A percentile compares a stretch with the other conserved stretches of the same genome.
phyloP scores from a whole-genome alignment of 2,329 filamentous ascomycete genomes.

The Fusarium robinianum region DNA sequence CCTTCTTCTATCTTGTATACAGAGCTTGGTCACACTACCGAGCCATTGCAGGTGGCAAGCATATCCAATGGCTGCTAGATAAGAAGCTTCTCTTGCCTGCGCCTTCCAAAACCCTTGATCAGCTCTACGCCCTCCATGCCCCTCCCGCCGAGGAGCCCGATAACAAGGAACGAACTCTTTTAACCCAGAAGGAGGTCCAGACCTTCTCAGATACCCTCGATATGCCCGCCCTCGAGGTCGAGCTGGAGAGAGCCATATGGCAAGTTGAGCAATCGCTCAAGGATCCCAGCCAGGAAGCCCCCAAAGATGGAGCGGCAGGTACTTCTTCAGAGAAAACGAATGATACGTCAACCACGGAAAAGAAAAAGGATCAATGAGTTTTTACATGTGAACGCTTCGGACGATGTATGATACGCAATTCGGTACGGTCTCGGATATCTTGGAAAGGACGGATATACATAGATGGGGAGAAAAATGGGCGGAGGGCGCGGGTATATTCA shows the following conservation, averaged over 20 bases:
- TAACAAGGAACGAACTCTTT: conserved; percentile 45
- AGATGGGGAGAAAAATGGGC: conserved; percentile 22
- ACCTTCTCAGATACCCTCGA: conserved; percentile 64
- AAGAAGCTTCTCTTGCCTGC: conserved; percentile 70
- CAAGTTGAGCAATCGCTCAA: conserved; percentile 64
- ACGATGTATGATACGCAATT: conserved; percentile 35
- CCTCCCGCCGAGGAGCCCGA: conserved; percentile 25
- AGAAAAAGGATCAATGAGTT: conserved; percentile 32
- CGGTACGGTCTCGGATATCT: conserved; percentile 17
- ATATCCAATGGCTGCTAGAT: conserved; percentile 79
- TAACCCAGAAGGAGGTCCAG: conserved; percentile 58
- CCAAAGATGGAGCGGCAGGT: conserved; percentile 19
- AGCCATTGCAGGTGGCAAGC: conserved; percentile 81
- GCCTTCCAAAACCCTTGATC: conserved; percentile 72
- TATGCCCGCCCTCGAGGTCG: conserved; percentile 71
- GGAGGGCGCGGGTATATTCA: conserved; percentile 35
- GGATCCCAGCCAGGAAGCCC: conserved; percentile 39
- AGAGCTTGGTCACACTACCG: conserved; percentile 91
- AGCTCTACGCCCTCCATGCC: conserved; percentile 66
- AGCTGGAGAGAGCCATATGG: conserved; percentile 76
- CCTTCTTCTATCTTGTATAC: conserved; percentile 95
- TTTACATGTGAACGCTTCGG: conserved; percentile 11
- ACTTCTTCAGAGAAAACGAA: conserved; percentile 16
- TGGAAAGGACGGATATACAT: conserved; percentile 6
- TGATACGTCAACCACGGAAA: conserved; percentile 17